Evolutionary conservation across 257 asterid genomes (phyloP).

Genomic region (Ocimum tenuiflorum): DNA sequence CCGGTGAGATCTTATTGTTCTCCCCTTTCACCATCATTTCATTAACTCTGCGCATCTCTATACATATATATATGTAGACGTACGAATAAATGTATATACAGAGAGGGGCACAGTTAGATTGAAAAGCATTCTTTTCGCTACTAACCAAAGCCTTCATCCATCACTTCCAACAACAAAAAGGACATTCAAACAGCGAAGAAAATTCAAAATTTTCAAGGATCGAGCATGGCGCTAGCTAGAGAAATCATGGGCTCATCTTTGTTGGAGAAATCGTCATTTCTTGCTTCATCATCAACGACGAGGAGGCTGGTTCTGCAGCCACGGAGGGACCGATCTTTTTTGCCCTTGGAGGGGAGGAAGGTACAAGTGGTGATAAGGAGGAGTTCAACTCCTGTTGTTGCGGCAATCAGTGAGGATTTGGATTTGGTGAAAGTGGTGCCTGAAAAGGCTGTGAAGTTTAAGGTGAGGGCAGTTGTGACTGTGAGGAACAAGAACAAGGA

Average conservation of each 20-base stretch:
- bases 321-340: constrained; percentile 19
- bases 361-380: constrained; percentile 22
- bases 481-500: constrained; percentile 75
- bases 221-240: constrained; percentile 55
- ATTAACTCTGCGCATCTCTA: background rate
- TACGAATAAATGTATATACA: background rate
- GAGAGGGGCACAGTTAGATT: background rate
- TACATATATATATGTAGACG: background rate
- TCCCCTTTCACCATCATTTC: background rate
- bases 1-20: constrained; percentile 30
- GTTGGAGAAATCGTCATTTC: constrained; percentile 36
- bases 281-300: constrained; percentile 18
- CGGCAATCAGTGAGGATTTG: constrained; percentile 75
- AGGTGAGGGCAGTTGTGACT: constrained; percentile 78
- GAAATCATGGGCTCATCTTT: constrained; percentile 57
- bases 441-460: constrained; percentile 62
- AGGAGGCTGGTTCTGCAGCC: constrained; percentile 17
- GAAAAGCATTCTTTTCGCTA: background rate
- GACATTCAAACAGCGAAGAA: background rate
- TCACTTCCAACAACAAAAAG: constrained; percentile 17
- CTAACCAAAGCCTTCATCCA: background rate
- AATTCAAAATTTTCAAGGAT: background rate
- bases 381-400: constrained; percentile 39
- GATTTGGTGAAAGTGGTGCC: constrained; percentile 57
- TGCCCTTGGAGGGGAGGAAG: constrained; percentile 31